Evolutionary conservation across 2,329 filamentous ascomycete species (phyloP).

Genomic region (Ophiostoma himal-ulmi): DNA sequence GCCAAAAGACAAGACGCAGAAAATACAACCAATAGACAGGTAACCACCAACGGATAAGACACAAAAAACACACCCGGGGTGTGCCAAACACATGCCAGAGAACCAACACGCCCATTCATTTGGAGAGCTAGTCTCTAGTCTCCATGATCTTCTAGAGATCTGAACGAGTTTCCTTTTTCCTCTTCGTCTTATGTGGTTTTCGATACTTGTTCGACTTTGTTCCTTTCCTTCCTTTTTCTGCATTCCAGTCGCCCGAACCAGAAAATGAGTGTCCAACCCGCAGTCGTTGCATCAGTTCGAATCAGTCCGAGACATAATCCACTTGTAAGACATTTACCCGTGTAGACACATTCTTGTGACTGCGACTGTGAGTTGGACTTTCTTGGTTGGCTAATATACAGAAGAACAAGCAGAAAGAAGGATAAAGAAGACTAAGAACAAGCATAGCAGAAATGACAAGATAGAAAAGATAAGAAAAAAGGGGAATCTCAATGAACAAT

Average conservation of each 20-base stretch:
- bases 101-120: background rate
- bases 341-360: constrained; percentile 4
- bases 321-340: background rate
- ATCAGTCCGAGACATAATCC: background rate
- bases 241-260: background rate
- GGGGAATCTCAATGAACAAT: background rate
- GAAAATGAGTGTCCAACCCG: background rate
- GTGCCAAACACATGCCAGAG: background rate
- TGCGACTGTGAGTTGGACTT: constrained; percentile 1
- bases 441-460: background rate
- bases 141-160: background rate
- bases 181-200: background rate
- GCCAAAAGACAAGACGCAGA: background rate
- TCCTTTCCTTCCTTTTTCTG: constrained; percentile 9
- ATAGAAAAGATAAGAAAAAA: background rate
- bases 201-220: background rate
- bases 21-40: background rate
- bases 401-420: background rate
- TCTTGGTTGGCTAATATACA: constrained; percentile 7
- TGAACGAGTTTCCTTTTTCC: background rate
- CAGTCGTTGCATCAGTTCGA: background rate
- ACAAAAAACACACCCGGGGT: background rate
- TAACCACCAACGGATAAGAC: background rate
- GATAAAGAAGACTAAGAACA: background rate
- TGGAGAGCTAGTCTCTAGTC: background rate